Base-by-base conservation (phyloP, 2,329 filamentous ascomycete genomes). In the Aplosporella prunicola region DNA sequence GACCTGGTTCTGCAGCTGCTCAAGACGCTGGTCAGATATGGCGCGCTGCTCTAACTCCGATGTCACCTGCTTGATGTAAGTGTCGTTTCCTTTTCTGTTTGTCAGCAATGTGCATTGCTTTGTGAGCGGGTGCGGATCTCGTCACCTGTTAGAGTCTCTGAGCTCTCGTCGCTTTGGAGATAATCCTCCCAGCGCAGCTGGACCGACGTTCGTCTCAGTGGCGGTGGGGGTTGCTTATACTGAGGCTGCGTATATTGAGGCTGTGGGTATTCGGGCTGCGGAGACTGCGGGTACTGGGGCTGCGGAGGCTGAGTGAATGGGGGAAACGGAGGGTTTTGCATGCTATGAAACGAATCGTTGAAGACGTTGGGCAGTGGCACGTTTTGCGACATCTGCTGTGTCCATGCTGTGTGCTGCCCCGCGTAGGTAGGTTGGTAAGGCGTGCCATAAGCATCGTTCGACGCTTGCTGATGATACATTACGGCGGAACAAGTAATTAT, bases 171-270 rank as follows among this genome's bases (percentile, higher is more conserved):
- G 32, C 38, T 40, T 10, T 27, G n/a, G 20, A 40, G 9, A 20
- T 40, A 40, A 16, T 40, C 32, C 10, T 40, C 38, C 38, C 38
- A 40, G 20, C 38, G 38, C 20, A 31, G 26, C 22, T 40, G 38
- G 2, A 35, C 38, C 8, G 38, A 40, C 5, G 32, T 32, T 15
- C 29, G 15, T n/a, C 35, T 38, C 16, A n/a, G 20, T 24, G 22
- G n/a, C 22, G 22, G 22, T 24, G n/a, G n/a, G n/a, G n/a, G n/a
- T n/a, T n/a, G n/a, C n/a, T n/a, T n/a, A n/a, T n/a, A n/a, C n/a
- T n/a, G n/a, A n/a, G n/a, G n/a, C n/a, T n/a, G n/a, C n/a, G n/a
- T n/a, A n/a, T n/a, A n/a, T n/a, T n/a, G n/a, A n/a, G n/a, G n/a
- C n/a, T n/a, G n/a, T n/a, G n/a, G n/a, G n/a, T n/a, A n/a, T n/a